These are phyloP conservation scores for Glycine tomentella DNA, from an alignment of 306 rosid species.

Conservation along the genomic window DNA sequence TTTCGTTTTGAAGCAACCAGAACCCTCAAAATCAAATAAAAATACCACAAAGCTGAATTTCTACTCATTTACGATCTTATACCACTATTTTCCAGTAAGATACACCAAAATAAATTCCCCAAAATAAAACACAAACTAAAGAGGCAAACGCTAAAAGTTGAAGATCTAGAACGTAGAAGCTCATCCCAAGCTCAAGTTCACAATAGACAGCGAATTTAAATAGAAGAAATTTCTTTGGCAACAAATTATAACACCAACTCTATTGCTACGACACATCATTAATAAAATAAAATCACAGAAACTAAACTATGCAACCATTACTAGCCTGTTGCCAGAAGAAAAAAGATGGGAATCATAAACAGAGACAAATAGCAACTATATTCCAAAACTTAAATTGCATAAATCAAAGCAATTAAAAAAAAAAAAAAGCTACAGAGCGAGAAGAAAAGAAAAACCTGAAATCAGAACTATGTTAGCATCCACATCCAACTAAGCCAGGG, in stretches of 20 bases:
- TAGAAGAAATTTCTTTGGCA: not conserved
- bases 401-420: not conserved
- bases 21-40: too few relatives aligned
- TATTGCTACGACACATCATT: not conserved
- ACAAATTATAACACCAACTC: not conserved
- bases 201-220: not conserved
- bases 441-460: conserved; percentile 34
- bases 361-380: not conserved
- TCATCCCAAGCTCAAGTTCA: not conserved
- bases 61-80: not conserved
- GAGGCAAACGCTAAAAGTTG: not conserved
- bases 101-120: not conserved
- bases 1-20: conserved; percentile 15
- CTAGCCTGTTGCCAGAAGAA: not conserved
- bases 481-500: conserved; percentile 38
- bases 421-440: not conserved
- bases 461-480: not conserved
- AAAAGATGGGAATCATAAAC: not conserved
- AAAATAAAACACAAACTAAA: not conserved
- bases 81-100: conserved; percentile 7
- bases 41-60: too few relatives aligned
- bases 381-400: not conserved
- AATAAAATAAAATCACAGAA: not conserved
- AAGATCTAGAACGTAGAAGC: conserved; percentile 42
- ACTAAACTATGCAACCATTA: conserved; percentile 24